These are phyloP conservation scores for Spathaspora sp. DNA, from an alignment of 805 yeast genomes.

Conservation along the genomic window DNA sequence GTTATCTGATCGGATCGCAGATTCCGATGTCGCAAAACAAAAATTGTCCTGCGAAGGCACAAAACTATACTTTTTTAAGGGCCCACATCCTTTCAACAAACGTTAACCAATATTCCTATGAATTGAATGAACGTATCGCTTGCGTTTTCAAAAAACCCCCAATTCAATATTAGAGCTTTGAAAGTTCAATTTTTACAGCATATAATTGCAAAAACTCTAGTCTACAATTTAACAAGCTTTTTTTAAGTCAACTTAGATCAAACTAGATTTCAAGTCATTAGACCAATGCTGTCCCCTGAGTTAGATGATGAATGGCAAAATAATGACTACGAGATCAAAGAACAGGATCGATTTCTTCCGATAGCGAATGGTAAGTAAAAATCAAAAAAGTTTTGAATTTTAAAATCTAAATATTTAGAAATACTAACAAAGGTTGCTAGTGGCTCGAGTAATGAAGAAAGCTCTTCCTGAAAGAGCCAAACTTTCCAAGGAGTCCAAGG, in stretches of 20 bases:
- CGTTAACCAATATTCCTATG: background rate
- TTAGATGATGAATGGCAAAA: conserved; percentile 15
- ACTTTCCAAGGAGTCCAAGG: conserved; percentile 76
- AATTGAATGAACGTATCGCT: background rate
- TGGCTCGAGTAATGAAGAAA: conserved; percentile 72
- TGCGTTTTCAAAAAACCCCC: background rate
- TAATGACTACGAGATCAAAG: conserved; percentile 40
- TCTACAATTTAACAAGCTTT: background rate
- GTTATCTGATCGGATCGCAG: background rate
- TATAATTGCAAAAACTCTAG: background rate
- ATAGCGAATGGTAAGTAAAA: conserved; percentile 37
- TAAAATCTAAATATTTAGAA: conserved; percentile 6
- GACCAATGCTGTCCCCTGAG: background rate
- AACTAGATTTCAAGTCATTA: background rate
- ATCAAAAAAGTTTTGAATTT: background rate
- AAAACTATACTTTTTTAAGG: background rate
- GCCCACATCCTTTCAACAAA: background rate
- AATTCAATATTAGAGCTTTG: background rate
- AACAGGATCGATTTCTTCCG: conserved; percentile 42
- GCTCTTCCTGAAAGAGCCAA: conserved; percentile 73
- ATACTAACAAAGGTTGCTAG: conserved; percentile 16
- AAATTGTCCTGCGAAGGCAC: background rate
- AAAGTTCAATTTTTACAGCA: background rate
- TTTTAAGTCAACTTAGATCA: no score
- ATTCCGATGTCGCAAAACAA: background rate